phyloP scores from a whole-genome alignment of 192 early-diverging fungal species.

The Backusella mclennaniae region DNA sequence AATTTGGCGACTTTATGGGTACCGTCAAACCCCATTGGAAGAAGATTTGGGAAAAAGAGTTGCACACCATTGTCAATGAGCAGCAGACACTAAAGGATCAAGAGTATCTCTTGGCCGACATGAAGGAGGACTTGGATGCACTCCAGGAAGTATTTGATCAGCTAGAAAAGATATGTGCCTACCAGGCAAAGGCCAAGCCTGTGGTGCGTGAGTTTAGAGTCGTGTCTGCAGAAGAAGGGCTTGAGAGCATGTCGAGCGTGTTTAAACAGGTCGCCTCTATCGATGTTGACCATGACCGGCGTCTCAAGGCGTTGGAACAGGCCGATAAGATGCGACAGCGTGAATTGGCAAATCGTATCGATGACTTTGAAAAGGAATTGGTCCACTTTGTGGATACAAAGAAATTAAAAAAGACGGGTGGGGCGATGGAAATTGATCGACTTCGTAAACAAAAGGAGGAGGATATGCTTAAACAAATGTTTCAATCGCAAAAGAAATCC shows the following conservation, averaged over 20 bases:
- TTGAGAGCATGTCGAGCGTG: conserved; percentile 63
- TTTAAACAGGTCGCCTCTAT: conserved; percentile 69
- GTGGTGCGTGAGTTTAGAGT: conserved; percentile 50
- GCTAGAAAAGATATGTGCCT: conserved; percentile 58
- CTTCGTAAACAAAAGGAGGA: conserved; percentile 65
- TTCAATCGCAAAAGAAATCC: background rate
- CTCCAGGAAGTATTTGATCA: conserved; percentile 58
- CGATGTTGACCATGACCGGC: conserved; percentile 60
- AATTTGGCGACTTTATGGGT: conserved; percentile 57
- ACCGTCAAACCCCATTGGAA: conserved; percentile 73
- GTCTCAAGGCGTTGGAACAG: conserved; percentile 64
- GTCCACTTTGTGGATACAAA: conserved; percentile 60
- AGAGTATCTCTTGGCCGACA: conserved; percentile 65
- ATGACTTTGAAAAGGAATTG: conserved; percentile 78
- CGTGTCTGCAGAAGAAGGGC: conserved; percentile 56
- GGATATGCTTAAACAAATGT: conserved; percentile 58
- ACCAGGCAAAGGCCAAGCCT: conserved; percentile 48
- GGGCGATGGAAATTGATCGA: conserved; percentile 70
- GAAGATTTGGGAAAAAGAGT: conserved; percentile 80
- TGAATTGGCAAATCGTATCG: conserved; percentile 66
- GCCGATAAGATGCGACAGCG: conserved; percentile 64
- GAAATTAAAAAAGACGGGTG: conserved; percentile 74
- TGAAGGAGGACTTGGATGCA: conserved; percentile 63
- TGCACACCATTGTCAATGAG: conserved; percentile 79
- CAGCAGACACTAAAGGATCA: conserved; percentile 80